Conservation (phyloP, 176 grass and related monocot species). For the Pontederia paniculata region DNA sequence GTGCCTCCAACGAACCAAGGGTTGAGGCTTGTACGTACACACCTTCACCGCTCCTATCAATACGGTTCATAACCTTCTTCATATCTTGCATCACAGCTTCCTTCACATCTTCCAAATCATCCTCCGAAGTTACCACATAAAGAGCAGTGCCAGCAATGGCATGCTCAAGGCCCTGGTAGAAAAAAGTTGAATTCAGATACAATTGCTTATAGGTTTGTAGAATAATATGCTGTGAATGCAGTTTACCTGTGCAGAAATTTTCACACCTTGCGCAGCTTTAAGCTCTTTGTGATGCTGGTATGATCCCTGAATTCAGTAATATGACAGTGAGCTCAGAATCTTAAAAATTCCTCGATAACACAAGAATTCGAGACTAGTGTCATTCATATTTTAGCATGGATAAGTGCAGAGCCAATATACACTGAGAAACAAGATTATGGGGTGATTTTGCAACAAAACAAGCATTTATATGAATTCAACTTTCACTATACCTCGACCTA, state of each 20-base stretch:
- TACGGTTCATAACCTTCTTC: constrained; percentile 62
- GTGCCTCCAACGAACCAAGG: constrained; percentile 79
- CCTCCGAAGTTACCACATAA: constrained; percentile 47
- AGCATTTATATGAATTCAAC: too few species aligned
- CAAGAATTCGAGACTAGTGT: not conserved
- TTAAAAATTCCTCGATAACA: not conserved
- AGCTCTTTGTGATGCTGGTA: constrained; percentile 83
- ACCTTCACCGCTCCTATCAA: constrained; percentile 76
- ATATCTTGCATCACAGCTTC: constrained; percentile 77
- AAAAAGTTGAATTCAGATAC: constrained; percentile 1
- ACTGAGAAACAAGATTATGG: too few species aligned
- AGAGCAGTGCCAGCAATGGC: constrained; percentile 86
- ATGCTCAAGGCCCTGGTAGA: constrained; percentile 72
- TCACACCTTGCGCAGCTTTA: constrained; percentile 87
- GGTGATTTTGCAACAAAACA: too few species aligned
- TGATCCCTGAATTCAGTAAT: constrained; percentile 33
- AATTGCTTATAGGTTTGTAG: not conserved
- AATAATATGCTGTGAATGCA: constrained; percentile 2
- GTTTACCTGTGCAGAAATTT: constrained; percentile 84
- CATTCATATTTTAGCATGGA: too few species aligned
- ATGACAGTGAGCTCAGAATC: not conserved
- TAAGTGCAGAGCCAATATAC: too few species aligned
- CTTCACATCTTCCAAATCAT: constrained; percentile 61
- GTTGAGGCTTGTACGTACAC: constrained; percentile 93
- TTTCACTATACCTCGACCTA: too few species aligned